These are phyloP conservation scores for Coemansia sp. DNA, from an alignment of 192 early-diverging fungal species.

Conservation along the genomic window DNA sequence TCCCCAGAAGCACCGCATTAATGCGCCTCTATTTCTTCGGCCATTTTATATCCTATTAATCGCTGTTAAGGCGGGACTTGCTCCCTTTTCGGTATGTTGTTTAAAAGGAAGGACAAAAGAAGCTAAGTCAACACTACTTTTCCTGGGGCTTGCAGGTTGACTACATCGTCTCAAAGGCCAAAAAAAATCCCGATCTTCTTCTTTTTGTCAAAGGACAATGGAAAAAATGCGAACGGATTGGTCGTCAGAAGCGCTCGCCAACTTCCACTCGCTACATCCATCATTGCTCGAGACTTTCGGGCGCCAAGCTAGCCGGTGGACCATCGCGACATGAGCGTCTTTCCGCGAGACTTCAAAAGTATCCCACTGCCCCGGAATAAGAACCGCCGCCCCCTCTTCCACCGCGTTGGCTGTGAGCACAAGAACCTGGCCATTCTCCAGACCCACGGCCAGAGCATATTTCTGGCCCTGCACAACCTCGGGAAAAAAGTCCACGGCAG, in stretches of 20 bases:
- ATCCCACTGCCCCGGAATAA: conserved; percentile 41
- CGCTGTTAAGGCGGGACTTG: too few relatives aligned
- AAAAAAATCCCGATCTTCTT: neutral
- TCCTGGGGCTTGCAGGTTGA: neutral
- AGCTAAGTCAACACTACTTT: neutral
- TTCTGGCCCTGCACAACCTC: conserved; percentile 11
- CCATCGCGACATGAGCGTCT: conserved; percentile 55
- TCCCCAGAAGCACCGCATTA: too few relatives aligned
- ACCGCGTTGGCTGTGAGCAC: conserved; percentile 47
- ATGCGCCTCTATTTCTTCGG: neutral
- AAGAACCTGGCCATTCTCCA: conserved; percentile 77
- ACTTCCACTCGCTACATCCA: conserved; percentile 34
- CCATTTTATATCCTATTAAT: too few relatives aligned
- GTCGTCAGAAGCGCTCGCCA: conserved; percentile 73
- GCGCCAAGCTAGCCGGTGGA: conserved; percentile 68
- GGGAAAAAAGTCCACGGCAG: conserved; percentile 76
- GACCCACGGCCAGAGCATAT: conserved; percentile 75
- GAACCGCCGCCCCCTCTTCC: neutral
- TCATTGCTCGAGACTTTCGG: conserved; percentile 7
- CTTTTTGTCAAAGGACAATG: conserved; percentile 7
- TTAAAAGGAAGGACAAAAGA: neutral
- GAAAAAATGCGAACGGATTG: conserved; percentile 68
- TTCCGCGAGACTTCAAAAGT: conserved; percentile 52
- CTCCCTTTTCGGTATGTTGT: too few relatives aligned
- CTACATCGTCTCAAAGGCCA: neutral